Evolutionary conservation across 768 basidiomycete species (phyloP).

Genomic region (Suillus variegatus): DNA sequence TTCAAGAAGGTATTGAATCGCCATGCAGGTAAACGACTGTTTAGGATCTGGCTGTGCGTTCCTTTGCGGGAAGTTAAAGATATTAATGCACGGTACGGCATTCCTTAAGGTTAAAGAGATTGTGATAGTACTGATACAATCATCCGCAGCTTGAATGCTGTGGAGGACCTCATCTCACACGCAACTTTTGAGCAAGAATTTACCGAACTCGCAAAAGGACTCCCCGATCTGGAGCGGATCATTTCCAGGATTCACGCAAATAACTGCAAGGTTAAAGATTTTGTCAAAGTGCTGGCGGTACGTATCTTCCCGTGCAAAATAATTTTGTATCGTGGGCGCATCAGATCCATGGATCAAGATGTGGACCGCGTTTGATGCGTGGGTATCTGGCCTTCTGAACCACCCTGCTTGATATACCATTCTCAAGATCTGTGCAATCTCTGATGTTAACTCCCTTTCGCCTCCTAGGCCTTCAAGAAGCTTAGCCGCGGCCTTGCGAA

Average conservation of each 20-base stretch:
- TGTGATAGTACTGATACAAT: slow-evolving; percentile 16
- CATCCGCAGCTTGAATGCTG: slow-evolving; percentile 79
- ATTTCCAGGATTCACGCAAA: slow-evolving; percentile 95
- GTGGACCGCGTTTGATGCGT: background rate
- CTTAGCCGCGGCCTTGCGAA: slow-evolving; percentile 66
- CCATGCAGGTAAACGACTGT: slow-evolving; percentile 81
- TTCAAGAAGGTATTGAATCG: slow-evolving; percentile 4
- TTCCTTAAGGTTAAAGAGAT: slow-evolving; percentile 13
- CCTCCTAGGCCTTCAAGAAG: slow-evolving; percentile 69
- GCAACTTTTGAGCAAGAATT: slow-evolving; percentile 78
- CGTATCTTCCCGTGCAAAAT: slow-evolving; percentile 18
- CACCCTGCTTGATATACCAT: background rate
- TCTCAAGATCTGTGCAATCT: background rate
- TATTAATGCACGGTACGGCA: slow-evolving; percentile 81
- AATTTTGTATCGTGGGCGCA: background rate
- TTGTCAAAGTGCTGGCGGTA: slow-evolving; percentile 80
- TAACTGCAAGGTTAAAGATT: slow-evolving; percentile 85
- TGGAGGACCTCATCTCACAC: slow-evolving; percentile 85
- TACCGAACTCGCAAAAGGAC: slow-evolving; percentile 68
- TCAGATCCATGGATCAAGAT: background rate
- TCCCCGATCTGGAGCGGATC: slow-evolving; percentile 92
- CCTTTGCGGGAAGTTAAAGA: slow-evolving; percentile 79
- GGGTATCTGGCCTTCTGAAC: background rate
- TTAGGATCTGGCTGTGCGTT: slow-evolving; percentile 96
- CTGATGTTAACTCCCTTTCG: slow-evolving; percentile 11